Evolutionary conservation across 2,329 filamentous ascomycete genomes (phyloP).

Genomic region (Colletotrichum spaethianum): DNA sequence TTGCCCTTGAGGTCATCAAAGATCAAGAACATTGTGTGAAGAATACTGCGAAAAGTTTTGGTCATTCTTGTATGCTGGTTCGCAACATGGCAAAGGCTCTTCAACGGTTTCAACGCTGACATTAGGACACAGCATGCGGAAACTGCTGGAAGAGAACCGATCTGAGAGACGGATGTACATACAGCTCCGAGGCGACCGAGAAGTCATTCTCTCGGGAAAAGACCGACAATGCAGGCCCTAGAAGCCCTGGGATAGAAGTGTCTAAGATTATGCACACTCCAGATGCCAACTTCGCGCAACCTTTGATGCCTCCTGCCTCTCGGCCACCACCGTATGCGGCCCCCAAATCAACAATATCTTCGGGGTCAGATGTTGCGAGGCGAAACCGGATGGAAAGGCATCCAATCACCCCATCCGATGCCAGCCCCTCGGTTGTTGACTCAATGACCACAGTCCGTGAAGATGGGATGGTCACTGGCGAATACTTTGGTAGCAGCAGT

Average conservation of each 20-base stretch:
- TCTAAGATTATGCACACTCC: constrained; percentile 9
- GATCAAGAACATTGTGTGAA: background rate
- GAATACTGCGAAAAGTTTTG: background rate
- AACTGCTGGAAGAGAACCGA: constrained; percentile 50
- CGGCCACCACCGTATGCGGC: constrained; percentile 12
- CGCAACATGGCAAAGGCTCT: no score
- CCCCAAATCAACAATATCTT: constrained; percentile 21
- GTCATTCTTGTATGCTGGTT: background rate
- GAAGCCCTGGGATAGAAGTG: background rate
- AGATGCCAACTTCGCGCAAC: constrained; percentile 16
- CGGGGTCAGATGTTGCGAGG: constrained; percentile 13
- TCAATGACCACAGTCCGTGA: constrained; percentile 62
- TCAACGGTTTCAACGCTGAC: background rate
- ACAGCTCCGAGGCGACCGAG: constrained; percentile 41
- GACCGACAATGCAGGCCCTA: constrained; percentile 4
- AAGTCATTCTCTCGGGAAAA: constrained; percentile 12
- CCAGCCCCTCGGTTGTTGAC: constrained; percentile 54
- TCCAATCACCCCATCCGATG: constrained; percentile 30
- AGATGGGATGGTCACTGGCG: constrained; percentile 55
- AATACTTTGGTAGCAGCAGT: constrained; percentile 63
- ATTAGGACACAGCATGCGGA: constrained; percentile 46
- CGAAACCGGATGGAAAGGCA: constrained; percentile 24
- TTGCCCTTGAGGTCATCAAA: background rate
- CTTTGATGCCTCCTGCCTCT: background rate
- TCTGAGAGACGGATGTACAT: constrained; percentile 48